phyloP scores from a whole-genome alignment of 441 rosid species.

The Corymbia citriodora region DNA sequence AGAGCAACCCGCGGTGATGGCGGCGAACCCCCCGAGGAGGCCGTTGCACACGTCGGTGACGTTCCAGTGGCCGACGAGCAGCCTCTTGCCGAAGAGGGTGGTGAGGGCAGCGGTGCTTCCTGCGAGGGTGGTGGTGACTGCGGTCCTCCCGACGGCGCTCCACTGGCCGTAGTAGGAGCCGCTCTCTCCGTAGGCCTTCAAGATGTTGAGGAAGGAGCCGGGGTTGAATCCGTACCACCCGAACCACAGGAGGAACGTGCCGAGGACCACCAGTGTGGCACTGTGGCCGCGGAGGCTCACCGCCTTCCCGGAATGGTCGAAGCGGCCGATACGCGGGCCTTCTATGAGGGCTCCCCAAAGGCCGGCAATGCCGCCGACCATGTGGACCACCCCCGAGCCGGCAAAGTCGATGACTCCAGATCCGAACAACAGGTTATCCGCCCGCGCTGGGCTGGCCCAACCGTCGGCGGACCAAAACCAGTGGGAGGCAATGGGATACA shows the following conservation, averaged over 20 bases:
- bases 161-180: slow-evolving; percentile 44
- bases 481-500: slow-evolving; percentile 9
- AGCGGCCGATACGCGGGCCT: slow-evolving; percentile 8
- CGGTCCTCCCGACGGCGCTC: slow-evolving; percentile 48
- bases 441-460: slow-evolving; percentile 4
- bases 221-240: slow-evolving; percentile 13
- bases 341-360: slow-evolving; percentile 10
- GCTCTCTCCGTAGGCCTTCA: slow-evolving; percentile 23
- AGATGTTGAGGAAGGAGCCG: slow-evolving; percentile 35
- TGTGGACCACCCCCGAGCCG: slow-evolving; percentile 9
- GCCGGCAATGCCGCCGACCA: slow-evolving; percentile 1
- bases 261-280: slow-evolving; percentile 11
- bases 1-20: slow-evolving; percentile 9
- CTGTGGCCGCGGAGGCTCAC: slow-evolving; percentile 8
- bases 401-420: slow-evolving; percentile 10
- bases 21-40: slow-evolving; percentile 23
- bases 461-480: slow-evolving; percentile 15
- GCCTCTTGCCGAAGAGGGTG: slow-evolving; percentile 37
- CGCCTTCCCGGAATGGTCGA: not conserved
- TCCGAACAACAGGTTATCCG: slow-evolving; percentile 1
- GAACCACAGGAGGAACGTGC: slow-evolving; percentile 11
- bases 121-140: slow-evolving; percentile 41
- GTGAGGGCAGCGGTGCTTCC: slow-evolving; percentile 43
- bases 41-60: slow-evolving; percentile 40
- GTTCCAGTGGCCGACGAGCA: slow-evolving; percentile 23